A percentile compares a stretch with the other conserved stretches of the same genome.
These are phyloP conservation scores for Beta macrorhiza DNA, from an alignment of 179 eudicot species.

Conservation along the genomic window DNA sequence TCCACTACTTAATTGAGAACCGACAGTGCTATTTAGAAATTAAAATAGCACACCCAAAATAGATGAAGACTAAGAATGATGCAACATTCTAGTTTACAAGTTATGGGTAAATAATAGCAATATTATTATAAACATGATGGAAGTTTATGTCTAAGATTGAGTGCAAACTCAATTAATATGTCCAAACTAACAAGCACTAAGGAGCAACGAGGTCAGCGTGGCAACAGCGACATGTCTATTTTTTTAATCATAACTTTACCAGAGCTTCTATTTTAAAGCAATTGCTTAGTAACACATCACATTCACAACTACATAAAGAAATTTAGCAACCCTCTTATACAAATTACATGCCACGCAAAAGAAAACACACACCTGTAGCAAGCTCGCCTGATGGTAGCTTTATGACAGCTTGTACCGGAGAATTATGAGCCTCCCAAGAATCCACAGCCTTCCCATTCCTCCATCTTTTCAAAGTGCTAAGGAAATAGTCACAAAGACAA, in stretches of 20 bases:
- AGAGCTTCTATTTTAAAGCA: neutral
- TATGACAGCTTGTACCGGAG: conserved; percentile 78
- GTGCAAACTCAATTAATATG: neutral
- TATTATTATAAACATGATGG: neutral
- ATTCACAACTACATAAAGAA: neutral
- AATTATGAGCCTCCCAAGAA: conserved; percentile 76
- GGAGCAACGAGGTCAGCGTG: neutral
- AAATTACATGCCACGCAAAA: neutral
- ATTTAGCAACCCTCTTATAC: neutral
- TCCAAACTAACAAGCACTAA: neutral
- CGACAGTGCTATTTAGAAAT: no score
- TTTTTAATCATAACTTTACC: neutral
- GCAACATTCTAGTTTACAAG: no score
- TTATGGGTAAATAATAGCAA: no score
- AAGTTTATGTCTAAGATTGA: neutral
- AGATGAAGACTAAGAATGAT: neutral
- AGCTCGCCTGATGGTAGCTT: conserved; percentile 85
- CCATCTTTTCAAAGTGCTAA: conserved; percentile 85
- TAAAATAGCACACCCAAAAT: no score
- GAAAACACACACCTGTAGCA: conserved; percentile 57
- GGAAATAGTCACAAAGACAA: conserved; percentile 11
- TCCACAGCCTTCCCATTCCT: conserved; percentile 68
- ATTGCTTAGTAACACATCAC: neutral
- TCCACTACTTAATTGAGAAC: no score
- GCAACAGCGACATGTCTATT: conserved; percentile 7